Evolutionary conservation across 495 filamentous ascomycete genomes (phyloP).

Genomic region (Xylaria scruposa): DNA sequence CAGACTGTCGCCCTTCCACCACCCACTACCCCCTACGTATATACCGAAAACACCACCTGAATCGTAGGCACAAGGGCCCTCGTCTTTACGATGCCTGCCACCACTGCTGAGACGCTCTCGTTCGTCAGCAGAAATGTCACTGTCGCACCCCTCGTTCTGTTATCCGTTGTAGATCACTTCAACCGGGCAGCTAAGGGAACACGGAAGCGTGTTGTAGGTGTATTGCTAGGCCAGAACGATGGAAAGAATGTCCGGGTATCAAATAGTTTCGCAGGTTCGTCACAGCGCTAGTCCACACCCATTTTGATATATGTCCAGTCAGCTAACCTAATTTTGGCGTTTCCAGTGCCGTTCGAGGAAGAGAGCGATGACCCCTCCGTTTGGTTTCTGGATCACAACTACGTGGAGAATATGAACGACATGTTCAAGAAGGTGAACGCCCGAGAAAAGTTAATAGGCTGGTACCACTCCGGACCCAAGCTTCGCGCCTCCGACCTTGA

Average conservation of each 20-base stretch:
- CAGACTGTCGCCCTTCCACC: constrained; percentile 15
- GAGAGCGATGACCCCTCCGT: constrained; percentile 98
- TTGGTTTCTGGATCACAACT: constrained; percentile 99
- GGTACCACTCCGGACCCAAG: constrained; percentile 99
- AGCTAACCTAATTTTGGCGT: constrained; percentile 18
- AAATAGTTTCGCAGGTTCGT: constrained; percentile 96
- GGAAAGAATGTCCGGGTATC: constrained; percentile 95
- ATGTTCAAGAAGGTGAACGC: constrained; percentile 99
- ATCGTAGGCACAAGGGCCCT: constrained; percentile 2
- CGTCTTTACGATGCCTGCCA: constrained; percentile 78
- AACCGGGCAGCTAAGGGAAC: constrained; percentile 81
- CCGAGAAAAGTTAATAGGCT: constrained; percentile 97
- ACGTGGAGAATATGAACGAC: constrained; percentile 98
- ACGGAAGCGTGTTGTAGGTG: constrained; percentile 94
- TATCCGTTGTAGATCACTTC: constrained; percentile 98
- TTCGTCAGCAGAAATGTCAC: constrained; percentile 92
- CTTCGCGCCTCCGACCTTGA: constrained; percentile 95
- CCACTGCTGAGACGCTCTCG: constrained; percentile 91
- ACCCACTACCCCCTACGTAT: neutral
- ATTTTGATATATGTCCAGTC: constrained; percentile 17
- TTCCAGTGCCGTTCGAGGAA: constrained; percentile 94
- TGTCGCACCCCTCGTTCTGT: constrained; percentile 95
- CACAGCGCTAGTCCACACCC: neutral
- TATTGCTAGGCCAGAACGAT: constrained; percentile 92
- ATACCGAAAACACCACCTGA: neutral